A percentile compares a stretch with the other conserved stretches of the same genome.
Evolutionary conservation across 2,329 filamentous ascomycete species (phyloP).

Genomic region (Nemania sp.): DNA sequence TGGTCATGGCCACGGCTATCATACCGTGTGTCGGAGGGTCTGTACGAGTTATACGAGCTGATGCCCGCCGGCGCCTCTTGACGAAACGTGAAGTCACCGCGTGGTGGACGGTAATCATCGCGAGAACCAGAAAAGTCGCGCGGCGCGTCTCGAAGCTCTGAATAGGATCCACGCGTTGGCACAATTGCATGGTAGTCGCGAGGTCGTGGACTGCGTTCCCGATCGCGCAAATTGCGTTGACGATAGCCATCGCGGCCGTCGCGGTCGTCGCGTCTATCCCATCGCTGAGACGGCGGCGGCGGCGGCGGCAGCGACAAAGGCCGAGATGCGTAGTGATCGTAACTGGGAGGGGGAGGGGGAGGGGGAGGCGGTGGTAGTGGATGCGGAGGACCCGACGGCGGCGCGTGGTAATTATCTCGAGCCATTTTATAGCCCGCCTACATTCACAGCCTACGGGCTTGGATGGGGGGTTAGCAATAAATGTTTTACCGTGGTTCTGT

Average conservation of each 20-base stretch:
- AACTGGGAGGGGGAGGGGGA: too few species aligned
- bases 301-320: too few species aligned
- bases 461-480: too few species aligned
- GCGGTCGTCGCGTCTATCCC: slow-evolving; percentile 22
- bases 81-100: slow-evolving; percentile 60
- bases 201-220: too few species aligned
- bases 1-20: slow-evolving; percentile 11
- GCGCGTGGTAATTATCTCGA: slow-evolving; percentile 8
- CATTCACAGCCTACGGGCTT: background rate
- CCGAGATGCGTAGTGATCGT: too few species aligned
- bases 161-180: slow-evolving; percentile 35
- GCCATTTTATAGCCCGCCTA: slow-evolving; percentile 14
- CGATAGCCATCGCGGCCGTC: slow-evolving; percentile 14
- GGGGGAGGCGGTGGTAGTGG: slow-evolving; percentile 13
- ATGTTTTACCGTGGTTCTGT: too few species aligned
- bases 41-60: slow-evolving; percentile 41
- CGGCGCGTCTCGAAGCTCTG: slow-evolving; percentile 30
- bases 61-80: slow-evolving; percentile 56
- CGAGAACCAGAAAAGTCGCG: slow-evolving; percentile 13
- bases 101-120: slow-evolving; percentile 42
- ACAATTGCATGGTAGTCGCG: too few species aligned
- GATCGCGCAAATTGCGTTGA: slow-evolving; percentile 22
- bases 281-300: slow-evolving; percentile 6
- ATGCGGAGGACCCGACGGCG: slow-evolving; percentile 15
- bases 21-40: slow-evolving; percentile 17